Percentiles rank a stretch among this genome's conserved stretches.
These are phyloP conservation scores for apple (Malus domestica) DNA, from an alignment of 306 rosid genomes.

Conservation along the genomic window DNA sequence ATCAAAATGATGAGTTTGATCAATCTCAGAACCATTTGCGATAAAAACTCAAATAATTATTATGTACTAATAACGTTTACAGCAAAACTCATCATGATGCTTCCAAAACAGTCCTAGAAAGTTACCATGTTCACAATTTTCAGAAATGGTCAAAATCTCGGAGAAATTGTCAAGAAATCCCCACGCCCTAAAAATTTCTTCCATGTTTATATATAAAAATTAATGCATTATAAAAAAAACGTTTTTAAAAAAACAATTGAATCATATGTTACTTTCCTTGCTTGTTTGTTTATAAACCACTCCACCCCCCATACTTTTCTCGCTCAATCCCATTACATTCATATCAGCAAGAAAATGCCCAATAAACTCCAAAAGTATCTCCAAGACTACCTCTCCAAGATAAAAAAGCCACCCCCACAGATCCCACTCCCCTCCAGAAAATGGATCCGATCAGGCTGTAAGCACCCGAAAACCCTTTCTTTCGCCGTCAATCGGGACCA, in stretches of 20 bases:
- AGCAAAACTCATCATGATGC: not conserved
- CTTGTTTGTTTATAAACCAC: slow-evolving; percentile 22
- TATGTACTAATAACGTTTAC: not conserved
- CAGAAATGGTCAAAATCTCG: slow-evolving; percentile 4
- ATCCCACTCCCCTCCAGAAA: slow-evolving; percentile 40
- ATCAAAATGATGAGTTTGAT: too few species aligned
- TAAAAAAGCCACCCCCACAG: slow-evolving; percentile 31
- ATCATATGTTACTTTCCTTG: slow-evolving; percentile 1
- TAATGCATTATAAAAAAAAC: not conserved
- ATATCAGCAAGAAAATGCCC: slow-evolving; percentile 29
- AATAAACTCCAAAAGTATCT: slow-evolving; percentile 48
- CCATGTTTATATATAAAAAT: not conserved
- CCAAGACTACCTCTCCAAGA: slow-evolving; percentile 35
- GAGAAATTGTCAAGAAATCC: not conserved
- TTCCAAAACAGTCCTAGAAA: not conserved
- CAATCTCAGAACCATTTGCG: too few species aligned
- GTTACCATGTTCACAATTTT: not conserved
- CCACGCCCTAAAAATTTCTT: not conserved
- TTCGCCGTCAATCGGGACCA: slow-evolving; percentile 26
- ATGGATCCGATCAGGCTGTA: slow-evolving; percentile 50
- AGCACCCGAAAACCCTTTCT: slow-evolving; percentile 56
- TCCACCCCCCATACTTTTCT: not conserved
- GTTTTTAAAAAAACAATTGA: not conserved
- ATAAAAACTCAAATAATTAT: too few species aligned
- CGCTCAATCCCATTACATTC: not conserved